Base-by-base conservation (phyloP, 192 early-diverging fungal genomes). In the Linnemannia schmuckeri region DNA sequence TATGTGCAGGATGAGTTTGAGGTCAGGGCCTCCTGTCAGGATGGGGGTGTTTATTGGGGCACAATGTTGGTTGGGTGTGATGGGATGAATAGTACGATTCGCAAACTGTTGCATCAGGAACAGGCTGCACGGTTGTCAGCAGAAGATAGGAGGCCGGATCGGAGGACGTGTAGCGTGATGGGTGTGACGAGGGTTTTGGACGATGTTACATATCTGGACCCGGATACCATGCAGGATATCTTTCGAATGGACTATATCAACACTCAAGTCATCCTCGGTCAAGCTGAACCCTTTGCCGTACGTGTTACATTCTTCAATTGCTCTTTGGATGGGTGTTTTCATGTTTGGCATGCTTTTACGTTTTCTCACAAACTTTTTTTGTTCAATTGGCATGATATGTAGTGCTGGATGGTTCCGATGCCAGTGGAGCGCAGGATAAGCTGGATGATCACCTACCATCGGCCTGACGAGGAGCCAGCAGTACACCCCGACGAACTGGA, bases 381-480 rank as follows among this genome's bases (percentile, higher is more conserved):
- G 12, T 66, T 66, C 61, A 66, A 52, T 40, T 76, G 30, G 33
- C 17, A 57, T 27, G 40, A 10, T 9, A 7, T 75, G 15, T 54
- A 77, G 76, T 77, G 76, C 30, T 77, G 76, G 76, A 17, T 77
- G 38, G 38, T 66, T 0, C 76, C 76, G 0, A 66, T 77, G 61
- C 76, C 76, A 12, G 42, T 5, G 24, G 76, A 77, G 61, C 37
- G 27, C 24, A 40, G 27, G 42, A 33, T 77, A 40, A 68, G 76
- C 40, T 77, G 76, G 76, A 77, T 77, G 76, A 77, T 77, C 9
- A 63, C n/a, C 15, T 69, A 66, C 40, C 61, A 77, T 18, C 7
- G 52, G n/a, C 57, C 37, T 27, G 57, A 57, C 7, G 76, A 41
- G 5, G 61, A 40, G 6, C 33, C 8, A 7, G n/a, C 38, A 44